A percentile compares a stretch with the other conserved stretches of the same genome.
Evolutionary conservation across 768 basidiomycete genomes (phyloP).

Genomic region (Erythrobasidium yunnanense): DNA sequence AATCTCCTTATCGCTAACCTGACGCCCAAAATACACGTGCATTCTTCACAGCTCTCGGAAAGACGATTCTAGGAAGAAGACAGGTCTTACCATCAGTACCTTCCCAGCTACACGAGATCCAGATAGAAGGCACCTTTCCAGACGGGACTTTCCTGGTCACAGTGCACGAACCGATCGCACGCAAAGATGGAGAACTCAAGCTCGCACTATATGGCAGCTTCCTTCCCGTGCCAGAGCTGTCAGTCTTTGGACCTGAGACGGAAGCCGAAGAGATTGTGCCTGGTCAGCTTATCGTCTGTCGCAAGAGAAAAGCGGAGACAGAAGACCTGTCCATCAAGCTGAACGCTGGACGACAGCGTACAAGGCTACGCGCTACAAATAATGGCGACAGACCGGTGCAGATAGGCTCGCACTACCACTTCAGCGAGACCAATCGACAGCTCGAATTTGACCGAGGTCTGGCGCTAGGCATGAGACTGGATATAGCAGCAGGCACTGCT

Average conservation of each 20-base stretch:
- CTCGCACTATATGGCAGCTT: constrained; percentile 93
- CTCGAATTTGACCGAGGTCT: constrained; percentile 70
- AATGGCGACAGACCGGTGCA: constrained; percentile 87
- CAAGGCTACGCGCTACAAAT: constrained; percentile 69
- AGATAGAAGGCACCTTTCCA: constrained; percentile 43
- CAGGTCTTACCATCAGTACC: constrained; percentile 81
- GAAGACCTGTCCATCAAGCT: constrained; percentile 64
- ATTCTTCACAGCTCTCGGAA: constrained; percentile 52
- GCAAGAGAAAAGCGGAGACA: constrained; percentile 46
- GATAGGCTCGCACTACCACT: constrained; percentile 84
- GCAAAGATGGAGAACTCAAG: constrained; percentile 61
- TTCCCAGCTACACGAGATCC: constrained; percentile 66
- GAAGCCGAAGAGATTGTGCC: constrained; percentile 49
- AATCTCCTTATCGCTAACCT: constrained; percentile 7
- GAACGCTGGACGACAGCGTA: constrained; percentile 60
- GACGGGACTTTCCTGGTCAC: constrained; percentile 72
- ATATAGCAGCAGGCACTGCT: constrained; percentile 88
- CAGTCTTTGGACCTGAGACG: constrained; percentile 51
- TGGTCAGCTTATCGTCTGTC: constrained; percentile 64
- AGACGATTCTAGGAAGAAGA: constrained; percentile 68
- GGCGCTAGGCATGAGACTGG: constrained; percentile 73
- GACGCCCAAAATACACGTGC: neutral
- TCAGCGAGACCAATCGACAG: constrained; percentile 73
- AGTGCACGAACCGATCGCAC: constrained; percentile 86
- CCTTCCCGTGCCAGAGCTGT: constrained; percentile 61